Conservation (phyloP, 805 yeast species). For the Zygosaccharomyces bisporus region DNA sequence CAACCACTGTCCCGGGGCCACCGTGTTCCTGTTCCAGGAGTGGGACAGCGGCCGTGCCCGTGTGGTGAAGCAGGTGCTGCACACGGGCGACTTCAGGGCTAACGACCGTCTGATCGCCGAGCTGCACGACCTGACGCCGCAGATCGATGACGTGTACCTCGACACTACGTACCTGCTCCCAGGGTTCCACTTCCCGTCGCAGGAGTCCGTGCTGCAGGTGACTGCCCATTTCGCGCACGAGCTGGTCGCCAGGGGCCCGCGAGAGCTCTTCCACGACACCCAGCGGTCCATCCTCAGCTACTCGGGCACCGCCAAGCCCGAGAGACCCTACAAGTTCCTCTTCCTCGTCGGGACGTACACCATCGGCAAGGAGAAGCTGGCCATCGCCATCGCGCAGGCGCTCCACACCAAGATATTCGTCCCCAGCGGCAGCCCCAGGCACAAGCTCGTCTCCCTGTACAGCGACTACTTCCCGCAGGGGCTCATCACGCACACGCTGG, state of each 20-base stretch:
- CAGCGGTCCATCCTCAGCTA: conserved; percentile 40
- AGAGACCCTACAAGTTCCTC: conserved; percentile 16
- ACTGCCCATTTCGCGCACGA: conserved; percentile 52
- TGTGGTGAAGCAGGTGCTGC: conserved; percentile 42
- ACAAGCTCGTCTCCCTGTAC: conserved; percentile 48
- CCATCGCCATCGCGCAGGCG: conserved; percentile 55
- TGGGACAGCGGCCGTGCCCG: conserved; percentile 7
- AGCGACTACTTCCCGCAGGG: conserved; percentile 45
- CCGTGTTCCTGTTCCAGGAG: conserved; percentile 65
- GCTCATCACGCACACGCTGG: conserved; percentile 41
- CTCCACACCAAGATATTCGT: conserved; percentile 52
- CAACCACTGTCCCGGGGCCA: conserved; percentile 97
- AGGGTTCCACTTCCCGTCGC: conserved; percentile 70
- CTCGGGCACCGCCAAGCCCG: conserved; percentile 21
- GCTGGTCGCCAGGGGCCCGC: conserved; percentile 35
- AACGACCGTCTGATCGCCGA: conserved; percentile 47
- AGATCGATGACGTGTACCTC: conserved; percentile 63
- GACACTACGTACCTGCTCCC: conserved; percentile 91
- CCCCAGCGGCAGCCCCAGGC: conserved; percentile 34
- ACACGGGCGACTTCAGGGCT: conserved; percentile 93
- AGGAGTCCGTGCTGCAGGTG: conserved; percentile 57
- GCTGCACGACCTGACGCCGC: conserved; percentile 24
- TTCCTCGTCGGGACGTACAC: conserved; percentile 78
- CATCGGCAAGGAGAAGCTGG: conserved; percentile 88
- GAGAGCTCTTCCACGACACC: conserved; percentile 20